Base-by-base conservation (phyloP, 805 yeast species). In the Geotrichum ghanense region DNA sequence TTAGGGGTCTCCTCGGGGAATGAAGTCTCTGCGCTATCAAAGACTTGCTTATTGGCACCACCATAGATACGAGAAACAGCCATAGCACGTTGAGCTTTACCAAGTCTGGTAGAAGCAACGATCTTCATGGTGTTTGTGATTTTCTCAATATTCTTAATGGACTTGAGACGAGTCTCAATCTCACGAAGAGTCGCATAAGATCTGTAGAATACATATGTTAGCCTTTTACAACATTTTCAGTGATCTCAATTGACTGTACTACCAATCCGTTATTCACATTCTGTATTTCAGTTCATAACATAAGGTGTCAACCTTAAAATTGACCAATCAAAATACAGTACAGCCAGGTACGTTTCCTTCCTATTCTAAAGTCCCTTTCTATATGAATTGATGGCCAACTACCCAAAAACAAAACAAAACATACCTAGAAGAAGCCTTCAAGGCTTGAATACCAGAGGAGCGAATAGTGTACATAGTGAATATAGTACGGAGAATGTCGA, bases 111-210 rank as follows among this genome's bases (percentile, higher is more conserved):
- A 39, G 97, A 90, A 39, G 98, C 98, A 62, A 92, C 98, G 71
- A 92, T 83, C 77, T 89, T 92, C 97, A 92, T 92, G 70, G 98
- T 92, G 74, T 92, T 92, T 73, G 98, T 92, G 74, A 92, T 92
- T 76, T 92, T 92, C 74, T 92, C 97, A 69, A 92, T 90, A 78
- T 92, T 92, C 78, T 90, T 92, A 69, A 92, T 92, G 56, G 97
- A 87, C 76, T 92, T 92, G 66, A 92, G 80, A 76, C 98, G 94
- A 70, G 78, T 83, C 76, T 92, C 98, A 64, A 92, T 94, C 72
- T 92, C 98, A 75, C 97, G 90, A 67, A 92, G 77, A 59, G 98
- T 92, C 63, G 98, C 98, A 75, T 87, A 90, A 75, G 81, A 81
- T 83, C 95, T 85, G n/a, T n/a, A n/a, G n/a, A n/a, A n/a, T n/a